phyloP scores from a whole-genome alignment of 768 basidiomycete species.

The Rhizopogon rudus region DNA sequence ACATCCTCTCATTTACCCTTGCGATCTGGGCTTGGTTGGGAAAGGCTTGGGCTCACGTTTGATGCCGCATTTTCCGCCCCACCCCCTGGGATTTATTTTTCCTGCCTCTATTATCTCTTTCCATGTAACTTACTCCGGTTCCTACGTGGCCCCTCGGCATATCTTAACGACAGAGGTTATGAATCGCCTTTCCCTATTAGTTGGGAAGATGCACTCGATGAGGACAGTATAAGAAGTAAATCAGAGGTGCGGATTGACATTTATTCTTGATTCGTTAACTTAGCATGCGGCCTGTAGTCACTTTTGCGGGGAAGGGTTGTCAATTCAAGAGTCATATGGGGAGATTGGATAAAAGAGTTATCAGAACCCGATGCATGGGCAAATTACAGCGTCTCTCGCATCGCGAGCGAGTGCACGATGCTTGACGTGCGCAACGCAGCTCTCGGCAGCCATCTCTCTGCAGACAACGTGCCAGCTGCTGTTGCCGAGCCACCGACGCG shows the following conservation, averaged over 20 bases:
- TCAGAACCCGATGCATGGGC: constrained; percentile 63
- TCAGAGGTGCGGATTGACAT: constrained; percentile 51
- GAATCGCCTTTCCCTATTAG: constrained; percentile 58
- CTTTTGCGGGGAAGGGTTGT: constrained; percentile 68
- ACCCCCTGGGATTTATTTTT: constrained; percentile 64
- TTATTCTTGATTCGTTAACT: not conserved
- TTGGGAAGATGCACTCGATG: constrained; percentile 70
- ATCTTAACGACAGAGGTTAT: constrained; percentile 47
- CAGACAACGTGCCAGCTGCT: constrained; percentile 1
- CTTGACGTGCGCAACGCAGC: constrained; percentile 57
- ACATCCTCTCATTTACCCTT: constrained; percentile 37
- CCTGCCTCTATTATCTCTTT: constrained; percentile 83
- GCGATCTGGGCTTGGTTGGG: constrained; percentile 61
- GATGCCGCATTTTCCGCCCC: constrained; percentile 50
- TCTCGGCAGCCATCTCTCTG: constrained; percentile 31
- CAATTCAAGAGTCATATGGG: constrained; percentile 68
- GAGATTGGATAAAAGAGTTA: constrained; percentile 60
- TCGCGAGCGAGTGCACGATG: constrained; percentile 66
- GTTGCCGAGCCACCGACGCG: constrained; percentile 3
- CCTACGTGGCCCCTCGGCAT: constrained; percentile 60
- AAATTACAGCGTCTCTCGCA: constrained; percentile 52
- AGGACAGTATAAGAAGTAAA: constrained; percentile 63
- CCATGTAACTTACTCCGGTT: constrained; percentile 86
- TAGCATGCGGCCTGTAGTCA: constrained; percentile 33
- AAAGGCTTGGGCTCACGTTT: constrained; percentile 59